These are phyloP conservation scores for Myxozyma neglecta DNA, from an alignment of 805 yeast genomes.

Conservation along the genomic window DNA sequence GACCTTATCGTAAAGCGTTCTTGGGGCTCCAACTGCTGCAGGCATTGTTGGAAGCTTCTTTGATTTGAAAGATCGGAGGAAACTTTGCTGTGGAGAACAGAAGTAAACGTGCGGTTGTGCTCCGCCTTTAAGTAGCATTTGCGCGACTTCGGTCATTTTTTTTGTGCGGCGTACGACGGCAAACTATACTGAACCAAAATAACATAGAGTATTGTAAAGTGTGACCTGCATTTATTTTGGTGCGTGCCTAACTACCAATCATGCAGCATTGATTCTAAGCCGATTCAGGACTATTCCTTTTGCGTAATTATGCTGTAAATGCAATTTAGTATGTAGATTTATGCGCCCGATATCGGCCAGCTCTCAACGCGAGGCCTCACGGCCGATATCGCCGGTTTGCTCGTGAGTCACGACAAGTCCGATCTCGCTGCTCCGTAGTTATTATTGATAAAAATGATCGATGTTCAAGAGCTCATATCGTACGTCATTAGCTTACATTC, in stretches of 20 bases:
- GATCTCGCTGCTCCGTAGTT: not conserved
- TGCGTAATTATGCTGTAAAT: not conserved
- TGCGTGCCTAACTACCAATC: not conserved
- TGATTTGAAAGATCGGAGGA: not conserved
- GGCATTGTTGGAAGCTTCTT: constrained; percentile 33
- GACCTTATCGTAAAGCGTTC: constrained; percentile 93
- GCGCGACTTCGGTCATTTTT: constrained; percentile 5
- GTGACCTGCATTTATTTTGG: not conserved
- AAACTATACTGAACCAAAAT: not conserved
- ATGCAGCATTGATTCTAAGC: not conserved
- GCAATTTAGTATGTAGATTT: not conserved
- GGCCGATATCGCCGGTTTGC: constrained; percentile 2
- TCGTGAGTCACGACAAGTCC: constrained; percentile 2
- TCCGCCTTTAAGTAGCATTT: not conserved
- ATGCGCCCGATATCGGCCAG: constrained; percentile 4
- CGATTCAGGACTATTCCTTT: not conserved
- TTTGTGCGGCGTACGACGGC: constrained; percentile 9
- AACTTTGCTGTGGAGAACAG: not conserved
- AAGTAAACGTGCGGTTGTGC: not conserved
- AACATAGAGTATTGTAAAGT: not conserved
- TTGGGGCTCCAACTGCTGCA: constrained; percentile 47
- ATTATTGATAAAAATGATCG: not conserved
- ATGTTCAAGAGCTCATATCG: no score
- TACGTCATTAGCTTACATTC: no score
- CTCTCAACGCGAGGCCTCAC: not conserved